Evolutionary conservation across 177 flowering plant species (phyloP), one percentile per base, ranked within the genome.

Genomic region (Telopea speciosissima): DNA sequence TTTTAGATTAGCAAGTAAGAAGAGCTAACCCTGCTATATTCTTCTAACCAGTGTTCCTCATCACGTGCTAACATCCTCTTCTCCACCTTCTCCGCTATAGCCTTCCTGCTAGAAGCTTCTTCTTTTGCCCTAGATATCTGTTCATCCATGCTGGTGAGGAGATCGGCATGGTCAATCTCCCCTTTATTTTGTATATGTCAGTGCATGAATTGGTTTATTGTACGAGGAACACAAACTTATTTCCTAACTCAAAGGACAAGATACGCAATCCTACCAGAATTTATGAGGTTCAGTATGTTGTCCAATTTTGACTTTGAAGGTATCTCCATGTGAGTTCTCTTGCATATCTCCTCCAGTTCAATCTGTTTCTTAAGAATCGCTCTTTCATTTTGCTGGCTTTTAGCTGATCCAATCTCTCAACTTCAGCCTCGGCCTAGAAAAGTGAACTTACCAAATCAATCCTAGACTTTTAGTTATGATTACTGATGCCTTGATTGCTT

Each of bases 351-450:
- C 69, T 88, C 87, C 12, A 88, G 83, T 56, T 89, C 91, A 58
- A 65, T 79, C 79, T 86, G 86, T 74, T 88, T 91, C 80, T 84
- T 88, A 21, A 76, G 76, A 80, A 80, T 40, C 77, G 83, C 73
- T 95, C 97, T 79, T 91, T 87, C 90, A 88, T 90, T 82, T 86
- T 92, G 88, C 89, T 89, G 70, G 94, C 95, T 84, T 95, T 92
- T 71, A 90, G 72, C 36, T 88, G 92, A 80, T 92, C 97, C 80
- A 92, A 78, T 79, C 96, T 89, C 82, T 86, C 79, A 67, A 91
- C 97, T 86, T 92, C 97, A 61, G 88, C 84, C 72, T 92, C 99
- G 31, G 89, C 97, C 99, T 95, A 74, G 65, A 72, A 75, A 77
- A 58, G 52, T 33, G 6, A n/a, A 52, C 44, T 40, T 45, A 63